Evolutionary conservation across 2,329 filamentous ascomycete genomes (phyloP), one percentile per base, ranked within the genome.

Genomic region (Thielaviopsis musarum): DNA sequence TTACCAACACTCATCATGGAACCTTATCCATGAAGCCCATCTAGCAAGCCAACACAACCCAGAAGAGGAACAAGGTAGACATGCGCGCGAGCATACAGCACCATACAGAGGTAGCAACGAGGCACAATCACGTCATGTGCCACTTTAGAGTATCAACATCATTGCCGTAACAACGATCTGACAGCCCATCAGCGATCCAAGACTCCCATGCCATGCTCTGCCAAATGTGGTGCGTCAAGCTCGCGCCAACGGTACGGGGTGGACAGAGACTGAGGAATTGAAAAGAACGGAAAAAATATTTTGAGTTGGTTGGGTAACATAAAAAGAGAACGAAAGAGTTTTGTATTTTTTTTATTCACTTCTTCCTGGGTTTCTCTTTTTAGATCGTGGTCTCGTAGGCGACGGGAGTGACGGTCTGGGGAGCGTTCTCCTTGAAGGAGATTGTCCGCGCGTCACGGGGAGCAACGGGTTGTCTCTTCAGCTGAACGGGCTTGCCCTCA

Each of bases 301-400:
- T 48, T 58, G 26, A 38, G 38, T 34, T 41, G 55, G 15, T 57
- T 24, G 55, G 19, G 55, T 53, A 61, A 58, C 56, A 59, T 59
- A 59, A 61, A 61, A 59, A 59, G 57, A 59, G 57, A 61, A 56
- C 58, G 60, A 61, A 61, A 61, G 60, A 57, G 60, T 53, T 61
- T 61, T 58, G 48, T 59, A 61, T 61, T 61, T 61, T 61, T 61
- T 61, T 59, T 51, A 58, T 61, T 61, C 60, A 61, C 52, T 54
- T 61, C 60, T 61, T 59, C 60, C 60, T 54, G 54, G n/a, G 22
- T n/a, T 61, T 65, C 68, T 59, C 60, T 57, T 61, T 71, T 83
- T 93, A 98, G 76, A 98, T 97, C 72, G 88, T 91, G 70, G 93
- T 98, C 83, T 97, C 93, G 84, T 97, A 98, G 71, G 93, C 77